Evolutionary conservation across 371 early-diverging fungal species (phyloP), one percentile per base, ranked within the genome.

Genomic region (Zychaea mexicana): DNA sequence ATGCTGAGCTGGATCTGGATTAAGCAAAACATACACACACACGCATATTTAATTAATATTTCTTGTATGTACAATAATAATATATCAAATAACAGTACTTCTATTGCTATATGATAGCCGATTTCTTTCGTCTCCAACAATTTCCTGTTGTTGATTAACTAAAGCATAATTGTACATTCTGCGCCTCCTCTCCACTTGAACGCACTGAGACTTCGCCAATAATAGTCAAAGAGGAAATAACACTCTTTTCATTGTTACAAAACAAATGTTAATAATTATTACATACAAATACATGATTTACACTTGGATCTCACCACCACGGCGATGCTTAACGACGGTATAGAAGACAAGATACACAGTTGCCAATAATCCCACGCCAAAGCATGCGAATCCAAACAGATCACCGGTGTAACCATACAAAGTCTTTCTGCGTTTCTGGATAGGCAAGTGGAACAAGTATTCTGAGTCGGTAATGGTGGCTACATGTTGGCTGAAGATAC

Each of bases 391-490:
- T 49, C 77, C 66, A 65, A 81, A 80, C 1, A 64, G 38, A 52
- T 84, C 77, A 17, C 83, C 84, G 45, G 72, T 65, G 6, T 61
- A 66, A 0, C 69, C 72, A 57, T 81, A 85, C 15, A 85, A 49
- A 0, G 86, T 85, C 30, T 54, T 30, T 19, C 74, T 64, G 52
- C 81, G 71, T 21, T 75, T 75, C 22, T 74, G 74, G 15, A 85
- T 33, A 19, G 86, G 86, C 7, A 86, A 27, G 28, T 85, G 70
- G 60, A 82, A 82, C 0, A 76, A 58, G 27, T 79, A 76, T 0
- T 70, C 69, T 15, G 76, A 73, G 38, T 71, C 64, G 27, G 74
- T 75, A 9, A 82, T 52, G 2, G 78, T 72, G 1, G 83, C 72
- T 24, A 78, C 69, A 52, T 74, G 75, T 28, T 85, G 83, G 21